phyloP scores from a whole-genome alignment of 2,329 filamentous ascomycete genomes.

The Penicillium digitatum region DNA sequence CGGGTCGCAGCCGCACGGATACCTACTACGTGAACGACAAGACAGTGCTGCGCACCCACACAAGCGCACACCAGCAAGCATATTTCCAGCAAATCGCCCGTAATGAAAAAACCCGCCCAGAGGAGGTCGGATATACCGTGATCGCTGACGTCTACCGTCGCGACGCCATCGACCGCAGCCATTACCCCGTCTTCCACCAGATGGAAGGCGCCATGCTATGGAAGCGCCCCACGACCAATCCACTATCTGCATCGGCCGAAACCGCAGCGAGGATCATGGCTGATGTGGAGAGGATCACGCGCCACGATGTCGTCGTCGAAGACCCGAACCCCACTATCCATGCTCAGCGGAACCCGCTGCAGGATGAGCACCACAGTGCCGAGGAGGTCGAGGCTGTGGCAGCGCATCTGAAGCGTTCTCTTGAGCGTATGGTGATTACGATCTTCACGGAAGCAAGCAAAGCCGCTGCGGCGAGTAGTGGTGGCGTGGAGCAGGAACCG shows the following conservation, averaged over 20 bases:
- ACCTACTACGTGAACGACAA: slow-evolving; percentile 90
- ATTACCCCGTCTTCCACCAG: slow-evolving; percentile 97
- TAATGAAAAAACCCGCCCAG: slow-evolving; percentile 34
- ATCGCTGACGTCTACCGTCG: slow-evolving; percentile 92
- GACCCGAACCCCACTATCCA: slow-evolving; percentile 79
- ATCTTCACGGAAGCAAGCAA: slow-evolving; percentile 76
- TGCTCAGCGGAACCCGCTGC: slow-evolving; percentile 75
- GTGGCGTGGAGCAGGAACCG: slow-evolving; percentile 60
- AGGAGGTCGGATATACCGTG: slow-evolving; percentile 73
- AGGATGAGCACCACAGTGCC: slow-evolving; percentile 63
- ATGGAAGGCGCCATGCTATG: slow-evolving; percentile 94
- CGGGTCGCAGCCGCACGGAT: slow-evolving; percentile 80
- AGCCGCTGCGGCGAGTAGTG: slow-evolving; percentile 54
- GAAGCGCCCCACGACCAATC: slow-evolving; percentile 56
- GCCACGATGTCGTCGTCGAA: slow-evolving; percentile 71
- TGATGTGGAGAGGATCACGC: slow-evolving; percentile 68
- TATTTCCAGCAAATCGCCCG: slow-evolving; percentile 64
- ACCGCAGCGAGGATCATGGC: slow-evolving; percentile 60
- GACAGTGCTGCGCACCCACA: slow-evolving; percentile 87
- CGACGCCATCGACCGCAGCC: slow-evolving; percentile 89
- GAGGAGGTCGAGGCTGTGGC: slow-evolving; percentile 79
- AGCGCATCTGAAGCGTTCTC: slow-evolving; percentile 78
- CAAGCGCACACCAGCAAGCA: slow-evolving; percentile 86
- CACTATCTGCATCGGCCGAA: slow-evolving; percentile 38
- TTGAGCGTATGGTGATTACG: slow-evolving; percentile 85